Evolutionary conservation across 2,329 filamentous ascomycete genomes (phyloP).

Genomic region (Leptosphaerulina australis): DNA sequence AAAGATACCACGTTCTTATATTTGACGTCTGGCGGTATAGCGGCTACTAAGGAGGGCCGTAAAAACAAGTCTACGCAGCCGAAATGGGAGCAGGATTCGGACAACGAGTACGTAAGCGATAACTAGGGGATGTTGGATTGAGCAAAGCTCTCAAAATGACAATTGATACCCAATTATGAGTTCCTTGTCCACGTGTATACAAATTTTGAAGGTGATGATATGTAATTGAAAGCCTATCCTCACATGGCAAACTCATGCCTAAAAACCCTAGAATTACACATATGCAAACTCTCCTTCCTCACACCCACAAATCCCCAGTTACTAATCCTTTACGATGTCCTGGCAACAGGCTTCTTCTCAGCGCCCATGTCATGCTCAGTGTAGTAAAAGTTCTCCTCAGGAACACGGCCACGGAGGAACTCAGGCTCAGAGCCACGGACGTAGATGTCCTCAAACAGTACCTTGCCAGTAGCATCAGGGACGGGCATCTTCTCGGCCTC

Average conservation of each 20-base stretch:
- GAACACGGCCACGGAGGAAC: slow-evolving; percentile 84
- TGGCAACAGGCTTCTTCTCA: slow-evolving; percentile 44
- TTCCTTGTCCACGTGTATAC: neutral
- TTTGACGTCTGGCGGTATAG: slow-evolving; percentile 56
- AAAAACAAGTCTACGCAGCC: slow-evolving; percentile 36
- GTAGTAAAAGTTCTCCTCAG: slow-evolving; percentile 91
- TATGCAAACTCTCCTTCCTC: slow-evolving; percentile 15
- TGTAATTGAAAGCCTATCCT: slow-evolving; percentile 17
- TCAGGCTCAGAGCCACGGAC: slow-evolving; percentile 84
- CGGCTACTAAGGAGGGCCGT: slow-evolving; percentile 47
- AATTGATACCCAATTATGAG: slow-evolving; percentile 1
- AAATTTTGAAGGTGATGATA: slow-evolving; percentile 7
- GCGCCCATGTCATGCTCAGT: slow-evolving; percentile 50
- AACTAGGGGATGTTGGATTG: slow-evolving; percentile 28
- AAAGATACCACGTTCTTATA: slow-evolving; percentile 57
- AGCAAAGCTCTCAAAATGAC: neutral
- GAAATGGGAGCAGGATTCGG: slow-evolving; percentile 43
- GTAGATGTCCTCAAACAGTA: slow-evolving; percentile 97
- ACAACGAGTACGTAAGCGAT: slow-evolving; percentile 44
- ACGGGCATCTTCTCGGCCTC: slow-evolving; percentile 84
- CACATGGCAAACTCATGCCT: neutral
- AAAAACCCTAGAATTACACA: slow-evolving; percentile 37
- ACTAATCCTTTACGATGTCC: slow-evolving; percentile 36
- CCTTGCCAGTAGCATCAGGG: slow-evolving; percentile 79
- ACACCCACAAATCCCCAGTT: neutral